Evolutionary conservation across 108 stramenopile species (phyloP), one percentile per base, ranked within the genome.

Genomic region (Cyclotella choctawhatcheeana): DNA sequence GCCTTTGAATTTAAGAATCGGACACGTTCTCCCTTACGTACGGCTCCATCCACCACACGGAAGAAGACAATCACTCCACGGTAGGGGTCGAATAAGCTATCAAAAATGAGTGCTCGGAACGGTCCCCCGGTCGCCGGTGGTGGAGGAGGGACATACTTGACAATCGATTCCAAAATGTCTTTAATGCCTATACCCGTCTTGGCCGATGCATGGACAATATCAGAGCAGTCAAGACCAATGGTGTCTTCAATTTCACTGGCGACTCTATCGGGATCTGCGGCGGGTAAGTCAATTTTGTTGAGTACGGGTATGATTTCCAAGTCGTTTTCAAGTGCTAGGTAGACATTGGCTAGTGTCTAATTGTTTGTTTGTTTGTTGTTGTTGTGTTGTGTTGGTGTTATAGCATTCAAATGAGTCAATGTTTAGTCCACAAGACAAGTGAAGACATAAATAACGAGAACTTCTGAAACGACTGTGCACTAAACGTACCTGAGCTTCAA

Each of bases 231-330:
- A 70, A 97, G 76, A 24, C 98, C 97, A 64, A 99, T 90, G 14
- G 97, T 96, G 25, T 84, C 82, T 82, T 99, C 98, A 74, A 99
- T 97, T 83, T 98, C 96, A 25, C 86, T 71, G 13, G 82, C 83
- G 18, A 97, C 96, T 24, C 93, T 85, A 63, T 97, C 98, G 0
- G 99, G 97, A 73, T 99, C 99, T 6, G 99, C 98, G 0, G 97
- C 95, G 3, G 97, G 97, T 44, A 99, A 83, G 76, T 99, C 99
- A 67, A 99, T 98, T 77, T 99, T 99, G 73, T 98, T 99, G 64
- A 99, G 85, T 13, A 98, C 96, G 8, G 99, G 98, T 53, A 99
- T 96, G 55, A 99, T 96, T 70, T 98, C 96, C 53, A 99, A 83
- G 82, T 97, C 84, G 74, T 98, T 97, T 48, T 97, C 98, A 44